Evolutionary conservation across 2,329 filamentous ascomycete genomes (phyloP), one percentile per base, ranked within the genome.

Genomic region (Arachnopeziza araneosa): DNA sequence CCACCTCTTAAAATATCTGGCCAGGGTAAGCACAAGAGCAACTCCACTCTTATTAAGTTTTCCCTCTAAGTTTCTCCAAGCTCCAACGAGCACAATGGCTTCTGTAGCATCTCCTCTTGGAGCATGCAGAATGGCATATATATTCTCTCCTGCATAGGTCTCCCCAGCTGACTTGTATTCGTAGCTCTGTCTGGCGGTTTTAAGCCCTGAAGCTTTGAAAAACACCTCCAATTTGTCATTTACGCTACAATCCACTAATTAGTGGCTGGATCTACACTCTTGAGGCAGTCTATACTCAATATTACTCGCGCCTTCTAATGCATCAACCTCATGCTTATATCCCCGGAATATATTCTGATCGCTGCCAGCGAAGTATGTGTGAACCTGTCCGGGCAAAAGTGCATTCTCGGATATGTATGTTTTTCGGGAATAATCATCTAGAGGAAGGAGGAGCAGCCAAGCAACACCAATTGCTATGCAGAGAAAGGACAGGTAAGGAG

Each of bases 331-430:
- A 71, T 91, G 87, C 70, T 89, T 86, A 74, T 96, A 98, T 8
- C 91, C 95, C 53, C 92, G 84, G 71, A 98, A 93, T 65, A 98
- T 85, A 74, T 97, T 90, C 78, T 98, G 93, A 73, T 99, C 95
- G 74, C 91, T 96, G 21, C 95, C 95, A 7, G 90, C 88, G 72
- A 99, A 99, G 75, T 99, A 99, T 1, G 95, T 96, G 76, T 98
- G 93, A 9, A 98, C 95, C 75, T 99, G 95, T 1, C 93, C 95
- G 0, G 95, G 95, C 17, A 99, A 80, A 36, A 99, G 85, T 12
- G 95, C 95, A 74, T 99, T 99, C 75, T 99, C 95, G 51, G 93
- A 98, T 60, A 99, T 95, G 75, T 99, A 99, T 0, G 93, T 99
- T 62, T 84, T 83, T 66, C 95, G 86, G 55, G 92, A 96, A 78